phyloP scores from a whole-genome alignment of 1,284 basidiomycete species.

The Anthracocystis setariae region DNA sequence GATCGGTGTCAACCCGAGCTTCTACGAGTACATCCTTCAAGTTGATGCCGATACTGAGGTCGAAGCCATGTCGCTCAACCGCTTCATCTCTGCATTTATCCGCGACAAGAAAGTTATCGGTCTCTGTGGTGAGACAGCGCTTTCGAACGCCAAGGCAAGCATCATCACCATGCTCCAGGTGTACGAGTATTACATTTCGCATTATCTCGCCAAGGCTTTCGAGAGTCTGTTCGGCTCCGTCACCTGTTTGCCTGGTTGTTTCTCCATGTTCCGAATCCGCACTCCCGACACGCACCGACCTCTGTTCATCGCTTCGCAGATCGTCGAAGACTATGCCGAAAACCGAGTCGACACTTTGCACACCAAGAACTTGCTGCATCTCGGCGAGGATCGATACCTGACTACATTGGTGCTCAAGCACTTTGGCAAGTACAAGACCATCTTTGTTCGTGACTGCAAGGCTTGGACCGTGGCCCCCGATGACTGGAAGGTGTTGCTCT shows the following conservation, averaged over 20 bases:
- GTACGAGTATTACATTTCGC: conserved; percentile 68
- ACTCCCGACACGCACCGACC: conserved; percentile 67
- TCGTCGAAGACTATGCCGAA: conserved; percentile 93
- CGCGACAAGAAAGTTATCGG: conserved; percentile 93
- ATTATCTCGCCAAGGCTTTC: conserved; percentile 96
- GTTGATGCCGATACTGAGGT: conserved; percentile 95
- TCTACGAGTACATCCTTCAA: conserved; percentile 97
- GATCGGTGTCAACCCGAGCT: conserved; percentile 96
- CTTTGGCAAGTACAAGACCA: conserved; percentile 76
- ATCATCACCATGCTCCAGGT: conserved; percentile 98
- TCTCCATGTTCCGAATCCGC: conserved; percentile 67
- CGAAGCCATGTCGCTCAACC: conserved; percentile 83
- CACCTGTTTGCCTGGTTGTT: conserved; percentile 86
- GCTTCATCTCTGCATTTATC: conserved; percentile 83
- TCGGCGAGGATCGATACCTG: conserved; percentile 98
- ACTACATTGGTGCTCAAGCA: conserved; percentile 90
- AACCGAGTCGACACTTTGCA: conserved; percentile 96
- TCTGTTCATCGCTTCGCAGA: conserved; percentile 76
- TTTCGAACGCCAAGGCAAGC: conserved; percentile 89
- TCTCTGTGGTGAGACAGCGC: conserved; percentile 90
- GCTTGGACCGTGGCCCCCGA: conserved; percentile 72
- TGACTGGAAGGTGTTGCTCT: conserved; percentile 93
- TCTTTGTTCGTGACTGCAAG: conserved; percentile 91
- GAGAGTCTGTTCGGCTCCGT: conserved; percentile 96
- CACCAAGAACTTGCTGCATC: conserved; percentile 85